Percentiles rank a stretch among this genome's conserved stretches.
Conservation (phyloP, 2,329 filamentous ascomycete genomes). For the Stemphylium lycopersici region DNA sequence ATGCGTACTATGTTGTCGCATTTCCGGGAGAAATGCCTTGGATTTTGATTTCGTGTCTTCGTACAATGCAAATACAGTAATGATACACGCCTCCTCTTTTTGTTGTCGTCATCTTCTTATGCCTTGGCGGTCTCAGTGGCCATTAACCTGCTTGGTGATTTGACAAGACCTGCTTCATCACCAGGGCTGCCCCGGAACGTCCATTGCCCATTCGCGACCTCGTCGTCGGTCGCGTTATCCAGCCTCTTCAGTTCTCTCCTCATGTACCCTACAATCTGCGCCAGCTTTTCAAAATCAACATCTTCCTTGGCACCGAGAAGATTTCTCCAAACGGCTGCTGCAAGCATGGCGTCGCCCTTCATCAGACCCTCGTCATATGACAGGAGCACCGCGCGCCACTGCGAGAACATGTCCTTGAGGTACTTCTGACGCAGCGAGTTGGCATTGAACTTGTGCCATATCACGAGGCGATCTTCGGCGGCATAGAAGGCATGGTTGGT, state of each 20-base stretch:
- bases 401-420: constrained; percentile 86
- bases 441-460: constrained; percentile 72
- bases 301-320: constrained; percentile 77
- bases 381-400: constrained; percentile 86
- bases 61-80: constrained; percentile 1
- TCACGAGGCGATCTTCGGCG: constrained; percentile 81
- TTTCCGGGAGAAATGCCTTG: not conserved
- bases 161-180: constrained; percentile 38
- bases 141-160: constrained; percentile 33
- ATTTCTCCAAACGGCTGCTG: constrained; percentile 90
- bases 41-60: constrained; percentile 2
- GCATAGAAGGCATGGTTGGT: constrained; percentile 95
- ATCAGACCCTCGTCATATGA: constrained; percentile 84
- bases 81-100: constrained; percentile 4
- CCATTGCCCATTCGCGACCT: constrained; percentile 56
- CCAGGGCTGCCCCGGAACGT: constrained; percentile 57
- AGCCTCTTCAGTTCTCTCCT: constrained; percentile 62
- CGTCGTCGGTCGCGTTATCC: constrained; percentile 60
- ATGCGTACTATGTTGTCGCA: not conserved
- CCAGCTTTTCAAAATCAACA: constrained; percentile 66
- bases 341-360: constrained; percentile 77
- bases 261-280: constrained; percentile 68
- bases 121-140: constrained; percentile 20
- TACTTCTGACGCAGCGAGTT: constrained; percentile 64
- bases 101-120: not conserved